Evolutionary conservation across 2,329 filamentous ascomycete genomes (phyloP).

Genomic region (Lachnellula cervina): DNA sequence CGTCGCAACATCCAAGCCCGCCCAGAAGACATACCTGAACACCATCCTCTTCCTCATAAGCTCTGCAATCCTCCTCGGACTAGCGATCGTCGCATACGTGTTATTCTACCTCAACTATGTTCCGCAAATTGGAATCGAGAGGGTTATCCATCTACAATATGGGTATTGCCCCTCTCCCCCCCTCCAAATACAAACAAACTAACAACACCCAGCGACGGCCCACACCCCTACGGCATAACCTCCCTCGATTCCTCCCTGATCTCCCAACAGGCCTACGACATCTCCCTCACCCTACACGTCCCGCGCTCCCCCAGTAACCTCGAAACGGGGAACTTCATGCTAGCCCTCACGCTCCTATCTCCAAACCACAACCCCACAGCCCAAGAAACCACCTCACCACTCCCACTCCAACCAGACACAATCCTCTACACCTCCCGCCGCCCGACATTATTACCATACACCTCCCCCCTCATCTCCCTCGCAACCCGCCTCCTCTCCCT

Average conservation of each 20-base stretch:
- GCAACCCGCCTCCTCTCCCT: conserved; percentile 59
- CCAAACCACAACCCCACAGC: conserved; percentile 30
- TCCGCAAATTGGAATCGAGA: conserved; percentile 57
- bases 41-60: conserved; percentile 39
- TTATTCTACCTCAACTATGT: conserved; percentile 67
- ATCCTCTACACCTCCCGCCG: conserved; percentile 63
- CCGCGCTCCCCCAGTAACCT: conserved; percentile 75
- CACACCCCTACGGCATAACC: conserved; percentile 30
- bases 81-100: conserved; percentile 57
- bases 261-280: conserved; percentile 76
- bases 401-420: conserved; percentile 21
- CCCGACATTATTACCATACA: conserved; percentile 72
- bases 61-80: conserved; percentile 48
- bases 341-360: conserved; percentile 67
- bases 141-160: conserved; percentile 63
- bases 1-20: conserved; percentile 53
- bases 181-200: conserved; percentile 1
- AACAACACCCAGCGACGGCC: conserved; percentile 33
- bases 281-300: conserved; percentile 68
- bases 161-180: conserved; percentile 37
- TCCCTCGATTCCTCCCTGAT: conserved; percentile 47
- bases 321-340: conserved; percentile 88
- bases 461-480: conserved; percentile 65
- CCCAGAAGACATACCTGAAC: conserved; percentile 60
- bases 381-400: conserved; percentile 14